Conservation (phyloP, 2,329 filamentous ascomycete genomes). For the Curvularia eragrostidis region DNA sequence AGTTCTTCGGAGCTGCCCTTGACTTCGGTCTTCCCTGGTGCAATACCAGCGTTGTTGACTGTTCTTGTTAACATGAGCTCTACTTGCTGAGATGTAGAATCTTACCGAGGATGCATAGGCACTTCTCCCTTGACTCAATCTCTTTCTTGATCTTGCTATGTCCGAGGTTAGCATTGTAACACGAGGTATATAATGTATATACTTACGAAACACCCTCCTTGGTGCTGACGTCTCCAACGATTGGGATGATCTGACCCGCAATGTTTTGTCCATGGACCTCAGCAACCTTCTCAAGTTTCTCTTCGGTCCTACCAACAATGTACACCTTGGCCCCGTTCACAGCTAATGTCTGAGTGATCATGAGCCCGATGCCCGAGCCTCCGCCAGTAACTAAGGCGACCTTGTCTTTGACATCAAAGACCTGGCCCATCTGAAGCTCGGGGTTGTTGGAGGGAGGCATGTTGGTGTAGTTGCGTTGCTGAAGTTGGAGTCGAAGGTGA, state of each 20-base stretch:
- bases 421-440: constrained; percentile 41
- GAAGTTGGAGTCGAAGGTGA: constrained; percentile 17
- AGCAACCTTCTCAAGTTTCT: constrained; percentile 57
- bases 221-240: constrained; percentile 53
- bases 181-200: neutral
- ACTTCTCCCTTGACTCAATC: constrained; percentile 54
- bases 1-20: constrained; percentile 53
- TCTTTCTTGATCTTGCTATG: constrained; percentile 51
- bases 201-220: constrained; percentile 53
- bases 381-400: constrained; percentile 55
- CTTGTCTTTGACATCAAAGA: constrained; percentile 50
- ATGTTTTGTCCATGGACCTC: constrained; percentile 54
- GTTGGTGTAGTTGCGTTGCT: constrained; percentile 26
- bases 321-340: constrained; percentile 58
- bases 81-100: constrained; percentile 51
- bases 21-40: constrained; percentile 47
- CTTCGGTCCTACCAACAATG: constrained; percentile 55
- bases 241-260: constrained; percentile 55
- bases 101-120: constrained; percentile 53
- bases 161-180: constrained; percentile 7
- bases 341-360: constrained; percentile 56
- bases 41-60: constrained; percentile 54
- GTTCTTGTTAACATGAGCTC: constrained; percentile 36
- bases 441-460: constrained; percentile 44
- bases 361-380: constrained; percentile 57